Conservation (phyloP, 2,329 filamentous ascomycete species). For the Aspergillus luchuensis region DNA sequence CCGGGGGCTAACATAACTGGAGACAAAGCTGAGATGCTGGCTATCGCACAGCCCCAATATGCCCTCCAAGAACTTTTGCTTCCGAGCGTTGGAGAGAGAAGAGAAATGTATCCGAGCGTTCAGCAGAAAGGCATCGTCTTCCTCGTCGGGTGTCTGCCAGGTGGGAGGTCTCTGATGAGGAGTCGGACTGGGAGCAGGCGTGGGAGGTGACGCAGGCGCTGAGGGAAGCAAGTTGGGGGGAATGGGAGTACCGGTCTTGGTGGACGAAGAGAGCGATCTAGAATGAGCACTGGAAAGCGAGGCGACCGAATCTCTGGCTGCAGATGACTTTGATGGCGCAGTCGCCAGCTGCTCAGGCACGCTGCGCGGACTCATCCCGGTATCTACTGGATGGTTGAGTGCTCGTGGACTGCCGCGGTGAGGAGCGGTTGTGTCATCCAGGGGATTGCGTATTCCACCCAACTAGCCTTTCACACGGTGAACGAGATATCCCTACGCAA, state of each 20-base stretch:
- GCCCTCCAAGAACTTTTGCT: constrained; percentile 80
- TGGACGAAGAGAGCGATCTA: constrained; percentile 52
- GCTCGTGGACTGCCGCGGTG: constrained; percentile 27
- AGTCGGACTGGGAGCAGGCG: constrained; percentile 67
- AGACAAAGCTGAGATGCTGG: constrained; percentile 91
- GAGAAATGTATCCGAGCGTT: constrained; percentile 80
- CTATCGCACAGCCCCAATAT: constrained; percentile 92
- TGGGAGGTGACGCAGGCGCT: constrained; percentile 66
- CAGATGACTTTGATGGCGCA: constrained; percentile 32
- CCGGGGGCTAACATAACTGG: constrained; percentile 90
- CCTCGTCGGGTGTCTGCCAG: constrained; percentile 54
- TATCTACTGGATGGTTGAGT: constrained; percentile 32
- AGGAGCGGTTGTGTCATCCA: constrained; percentile 20
- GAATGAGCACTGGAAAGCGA: constrained; percentile 33
- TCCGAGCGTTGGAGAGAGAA: constrained; percentile 72
- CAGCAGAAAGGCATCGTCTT: constrained; percentile 80
- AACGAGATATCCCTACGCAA: constrained; percentile 16
- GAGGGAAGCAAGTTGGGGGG: constrained; percentile 65
- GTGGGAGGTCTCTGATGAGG: constrained; percentile 61
- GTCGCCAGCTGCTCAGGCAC: constrained; percentile 32
- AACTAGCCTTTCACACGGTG: constrained; percentile 11
- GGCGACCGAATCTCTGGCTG: constrained; percentile 29
- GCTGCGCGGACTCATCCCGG: constrained; percentile 34
- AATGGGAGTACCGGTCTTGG: constrained; percentile 53
- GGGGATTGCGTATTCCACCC: constrained; percentile 16